A percentile compares a stretch with the other conserved stretches of the same genome.
Evolutionary conservation across 805 yeast genomes (phyloP).

Genomic region (Myxozyma vanderwaltii): DNA sequence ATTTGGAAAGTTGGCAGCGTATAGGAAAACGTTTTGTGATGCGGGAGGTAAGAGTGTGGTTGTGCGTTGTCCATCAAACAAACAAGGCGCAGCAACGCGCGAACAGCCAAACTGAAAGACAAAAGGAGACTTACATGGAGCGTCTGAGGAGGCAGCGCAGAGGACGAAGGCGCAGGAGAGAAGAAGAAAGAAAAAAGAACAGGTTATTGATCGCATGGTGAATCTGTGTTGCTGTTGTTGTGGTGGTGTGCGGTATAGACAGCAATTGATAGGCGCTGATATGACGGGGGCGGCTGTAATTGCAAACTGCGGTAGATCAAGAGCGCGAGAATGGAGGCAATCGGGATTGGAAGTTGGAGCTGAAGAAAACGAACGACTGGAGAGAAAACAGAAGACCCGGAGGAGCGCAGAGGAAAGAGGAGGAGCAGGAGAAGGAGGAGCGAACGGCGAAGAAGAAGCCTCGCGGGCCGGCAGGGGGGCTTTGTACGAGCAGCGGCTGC

Average conservation of each 20-base stretch:
- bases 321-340: neutral
- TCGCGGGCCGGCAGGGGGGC: neutral
- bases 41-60: too few relatives aligned
- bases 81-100: too few relatives aligned
- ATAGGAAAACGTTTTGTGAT: too few relatives aligned
- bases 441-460: neutral
- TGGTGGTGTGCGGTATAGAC: too few relatives aligned
- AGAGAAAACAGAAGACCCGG: neutral
- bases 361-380: slow-evolving; percentile 2
- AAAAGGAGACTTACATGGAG: slow-evolving; percentile 12
- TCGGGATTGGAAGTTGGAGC: neutral
- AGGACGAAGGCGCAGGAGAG: neutral
- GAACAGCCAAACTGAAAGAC: neutral
- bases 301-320: neutral
- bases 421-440: neutral
- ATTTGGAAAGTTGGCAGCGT: too few relatives aligned
- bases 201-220: slow-evolving; percentile 9
- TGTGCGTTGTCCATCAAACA: too few relatives aligned
- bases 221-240: slow-evolving; percentile 2
- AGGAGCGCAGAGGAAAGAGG: neutral
- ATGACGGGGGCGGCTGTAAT: too few relatives aligned
- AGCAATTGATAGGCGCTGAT: too few relatives aligned
- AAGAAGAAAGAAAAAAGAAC: neutral
- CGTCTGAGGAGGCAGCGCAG: slow-evolving; percentile 13
- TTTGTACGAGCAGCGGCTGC: too few relatives aligned